These are phyloP conservation scores for Ligustrum vulgare DNA, from an alignment of 257 asterid species.

Conservation along the genomic window DNA sequence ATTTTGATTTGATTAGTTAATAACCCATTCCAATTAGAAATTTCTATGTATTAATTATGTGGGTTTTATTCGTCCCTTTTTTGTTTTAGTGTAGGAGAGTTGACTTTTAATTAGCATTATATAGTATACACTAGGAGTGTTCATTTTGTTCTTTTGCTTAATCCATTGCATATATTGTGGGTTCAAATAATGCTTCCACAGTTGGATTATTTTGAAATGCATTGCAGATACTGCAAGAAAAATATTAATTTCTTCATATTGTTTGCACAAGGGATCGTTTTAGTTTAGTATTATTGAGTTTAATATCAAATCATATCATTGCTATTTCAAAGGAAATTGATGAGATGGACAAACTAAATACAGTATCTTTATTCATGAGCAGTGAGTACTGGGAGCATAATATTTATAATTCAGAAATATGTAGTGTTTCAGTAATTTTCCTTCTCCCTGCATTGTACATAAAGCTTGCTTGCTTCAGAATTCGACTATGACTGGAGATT, in stretches of 20 bases:
- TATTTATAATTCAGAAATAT: neutral
- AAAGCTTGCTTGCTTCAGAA: neutral
- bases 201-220: constrained; percentile 12
- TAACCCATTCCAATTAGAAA: neutral
- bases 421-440: neutral
- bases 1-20: constrained; percentile 11
- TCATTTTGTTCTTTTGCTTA: constrained; percentile 1
- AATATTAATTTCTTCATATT: neutral
- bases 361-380: neutral
- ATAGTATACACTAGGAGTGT: neutral
- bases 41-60: neutral
- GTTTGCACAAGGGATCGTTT: neutral
- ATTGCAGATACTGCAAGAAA: constrained; percentile 11
- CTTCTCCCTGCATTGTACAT: neutral
- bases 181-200: neutral
- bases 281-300: constrained; percentile 4
- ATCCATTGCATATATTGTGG: constrained; percentile 10
- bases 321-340: neutral
- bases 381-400: neutral
- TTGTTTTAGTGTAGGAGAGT: constrained; percentile 3
- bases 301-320: neutral
- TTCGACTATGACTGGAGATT: neutral
- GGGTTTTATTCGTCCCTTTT: neutral
- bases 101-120: neutral
- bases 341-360: constrained; percentile 2